A percentile compares a stretch with the other conserved stretches of the same genome.
Conservation (phyloP, 2,329 filamentous ascomycete species). For the Orbilia oligospora region DNA sequence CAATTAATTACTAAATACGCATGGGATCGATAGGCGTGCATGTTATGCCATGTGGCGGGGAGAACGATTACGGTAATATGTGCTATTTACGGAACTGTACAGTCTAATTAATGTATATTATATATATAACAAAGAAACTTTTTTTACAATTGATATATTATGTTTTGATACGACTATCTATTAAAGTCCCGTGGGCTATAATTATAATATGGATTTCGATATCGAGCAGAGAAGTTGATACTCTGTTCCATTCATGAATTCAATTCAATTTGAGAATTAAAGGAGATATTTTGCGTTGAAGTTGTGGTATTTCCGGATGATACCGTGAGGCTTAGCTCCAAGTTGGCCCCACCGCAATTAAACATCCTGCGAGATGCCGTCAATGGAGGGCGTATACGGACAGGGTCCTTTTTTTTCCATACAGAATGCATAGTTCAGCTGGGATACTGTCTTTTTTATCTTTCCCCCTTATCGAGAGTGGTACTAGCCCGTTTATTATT, state of each 20-base stretch:
- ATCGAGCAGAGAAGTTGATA: constrained; percentile 7
- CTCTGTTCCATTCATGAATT: too few relatives aligned
- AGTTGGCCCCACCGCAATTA: constrained; percentile 42
- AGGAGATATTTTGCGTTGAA: constrained; percentile 28
- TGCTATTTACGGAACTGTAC: constrained; percentile 1
- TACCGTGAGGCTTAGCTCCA: constrained; percentile 45
- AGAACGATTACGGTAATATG: neutral
- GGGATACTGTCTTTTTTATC: too few relatives aligned
- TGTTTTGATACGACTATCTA: too few relatives aligned
- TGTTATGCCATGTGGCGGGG: constrained; percentile 6
- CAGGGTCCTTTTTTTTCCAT: too few relatives aligned
- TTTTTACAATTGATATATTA: too few relatives aligned
- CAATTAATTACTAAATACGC: neutral
- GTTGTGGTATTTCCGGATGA: constrained; percentile 37
- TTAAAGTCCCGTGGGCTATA: too few relatives aligned
- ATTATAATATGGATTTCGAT: too few relatives aligned
- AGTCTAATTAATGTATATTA: too few relatives aligned
- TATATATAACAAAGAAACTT: too few relatives aligned
- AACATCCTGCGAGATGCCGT: constrained; percentile 53
- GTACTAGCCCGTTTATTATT: neutral
- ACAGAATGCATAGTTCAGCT: too few relatives aligned
- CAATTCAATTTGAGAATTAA: neutral
- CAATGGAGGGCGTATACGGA: neutral
- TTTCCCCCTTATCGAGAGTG: too few relatives aligned
- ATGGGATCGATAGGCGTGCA: neutral